Evolutionary conservation across 805 yeast species (phyloP), one percentile per base, ranked within the genome.

Genomic region (Saturnispora gosingensis): DNA sequence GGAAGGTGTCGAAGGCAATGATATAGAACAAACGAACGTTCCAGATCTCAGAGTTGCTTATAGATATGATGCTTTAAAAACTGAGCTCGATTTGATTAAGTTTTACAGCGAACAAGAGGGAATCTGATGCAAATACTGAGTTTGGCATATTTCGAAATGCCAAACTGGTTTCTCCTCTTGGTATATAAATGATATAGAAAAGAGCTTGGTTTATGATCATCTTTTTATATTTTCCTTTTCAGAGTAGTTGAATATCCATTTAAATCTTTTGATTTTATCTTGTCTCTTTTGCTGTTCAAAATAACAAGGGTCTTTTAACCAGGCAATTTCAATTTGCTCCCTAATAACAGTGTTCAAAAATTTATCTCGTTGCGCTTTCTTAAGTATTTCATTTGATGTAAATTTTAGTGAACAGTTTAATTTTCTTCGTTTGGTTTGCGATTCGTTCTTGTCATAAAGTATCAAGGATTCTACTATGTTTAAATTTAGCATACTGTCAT

Each of bases 1-100:
- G 13, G 73, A 74, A 0, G 95, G 95, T 5, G 75, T 80, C n/a
- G 79, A 75, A 28, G 95, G 95, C 5, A 89, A 90, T 62, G 90
- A 87, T 62, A 82, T 93, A 46, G 96, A 87, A 61, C 93, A 89
- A 72, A 87, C 97, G 2, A 93, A 93, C 64, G 97, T 93, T 48
- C 99, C 99, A 1, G 83, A 84, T 58, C 83, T 90, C 48, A 80
- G 99, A 63, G 79, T 84, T 34, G 80, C 82, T 18, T 93, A 86
- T 67, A 79, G 99, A 65, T 77, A 78, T 53, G 97, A 90, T 59
- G 90, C 97, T 0, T 72, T 84, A 51, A 66, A 72, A 36, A 80
- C 86, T 30, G 90, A 86, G 63, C 77, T 79, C 53, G 88, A 83
- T 56, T 72, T 89, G 54, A 79, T 85, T 18, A 73, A 77, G 2